A percentile compares a stretch with the other conserved stretches of the same genome.
These are phyloP conservation scores for Mortierella sp. DNA, from an alignment of 371 early-diverging fungal genomes.

Conservation along the genomic window DNA sequence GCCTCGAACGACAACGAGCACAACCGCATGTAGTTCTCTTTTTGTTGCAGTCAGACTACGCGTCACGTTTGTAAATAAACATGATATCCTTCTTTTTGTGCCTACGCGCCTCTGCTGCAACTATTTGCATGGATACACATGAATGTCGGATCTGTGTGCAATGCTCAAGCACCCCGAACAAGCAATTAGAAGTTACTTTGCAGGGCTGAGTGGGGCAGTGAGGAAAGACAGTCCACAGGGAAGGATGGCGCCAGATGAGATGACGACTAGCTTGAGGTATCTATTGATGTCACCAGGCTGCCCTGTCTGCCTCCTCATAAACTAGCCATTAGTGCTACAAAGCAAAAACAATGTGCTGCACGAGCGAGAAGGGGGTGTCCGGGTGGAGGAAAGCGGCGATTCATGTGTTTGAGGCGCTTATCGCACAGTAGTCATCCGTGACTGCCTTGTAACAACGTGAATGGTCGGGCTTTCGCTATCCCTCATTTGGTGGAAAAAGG, in stretches of 20 bases:
- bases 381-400: background rate
- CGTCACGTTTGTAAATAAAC: too few species aligned
- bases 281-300: background rate
- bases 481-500: background rate
- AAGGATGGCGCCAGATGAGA: slow-evolving; percentile 1
- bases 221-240: background rate
- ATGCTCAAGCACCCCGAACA: too few species aligned
- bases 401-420: background rate
- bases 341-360: too few species aligned
- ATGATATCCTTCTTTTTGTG: too few species aligned
- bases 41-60: too few species aligned
- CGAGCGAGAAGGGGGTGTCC: background rate
- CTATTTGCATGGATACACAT: background rate
- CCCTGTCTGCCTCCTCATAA: background rate
- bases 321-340: too few species aligned
- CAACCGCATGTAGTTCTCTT: background rate
- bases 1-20: background rate
- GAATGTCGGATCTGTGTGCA: background rate
- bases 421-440: background rate
- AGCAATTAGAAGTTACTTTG: too few species aligned
- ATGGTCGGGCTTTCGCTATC: background rate
- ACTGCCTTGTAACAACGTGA: background rate
- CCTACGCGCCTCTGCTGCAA: too few species aligned
- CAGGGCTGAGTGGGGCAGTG: too few species aligned
- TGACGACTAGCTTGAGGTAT: background rate